Conservation (phyloP, 2,329 filamentous ascomycete genomes). For the Trichoderma hamatum region DNA sequence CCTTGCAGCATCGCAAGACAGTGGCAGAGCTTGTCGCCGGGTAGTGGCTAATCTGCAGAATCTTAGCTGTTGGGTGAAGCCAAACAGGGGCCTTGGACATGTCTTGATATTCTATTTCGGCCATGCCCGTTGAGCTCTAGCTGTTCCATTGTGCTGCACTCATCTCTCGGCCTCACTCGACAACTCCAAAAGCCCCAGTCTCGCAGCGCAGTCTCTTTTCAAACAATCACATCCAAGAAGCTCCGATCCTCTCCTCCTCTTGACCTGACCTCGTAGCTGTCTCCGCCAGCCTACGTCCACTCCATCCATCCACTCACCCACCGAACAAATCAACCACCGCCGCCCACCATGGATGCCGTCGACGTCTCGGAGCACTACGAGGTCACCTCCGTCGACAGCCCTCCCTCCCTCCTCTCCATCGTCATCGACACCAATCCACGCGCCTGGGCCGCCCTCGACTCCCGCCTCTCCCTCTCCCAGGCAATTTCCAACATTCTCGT, state of each 20-base stretch:
- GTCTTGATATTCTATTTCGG: neutral
- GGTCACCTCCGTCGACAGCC: conserved; percentile 56
- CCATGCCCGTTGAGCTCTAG: neutral
- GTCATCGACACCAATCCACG: conserved; percentile 96
- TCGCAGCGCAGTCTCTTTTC: neutral
- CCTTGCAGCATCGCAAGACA: neutral
- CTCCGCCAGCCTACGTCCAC: conserved; percentile 30
- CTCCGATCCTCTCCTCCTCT: neutral
- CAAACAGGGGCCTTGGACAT: neutral
- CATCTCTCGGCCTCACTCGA: neutral
- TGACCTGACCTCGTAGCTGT: conserved; percentile 42
- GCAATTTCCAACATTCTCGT: conserved; percentile 88
- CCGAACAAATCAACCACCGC: neutral
- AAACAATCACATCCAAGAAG: neutral
- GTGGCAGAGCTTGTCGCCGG: conserved; percentile 5
- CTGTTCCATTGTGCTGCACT: neutral
- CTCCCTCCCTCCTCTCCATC: conserved; percentile 84
- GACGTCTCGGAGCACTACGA: conserved; percentile 65
- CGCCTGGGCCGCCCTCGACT: conserved; percentile 80
- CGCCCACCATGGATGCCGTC: conserved; percentile 54
- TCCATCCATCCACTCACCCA: conserved; percentile 8
- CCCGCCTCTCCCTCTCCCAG: conserved; percentile 76
- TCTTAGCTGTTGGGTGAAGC: neutral
- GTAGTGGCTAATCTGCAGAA: neutral
- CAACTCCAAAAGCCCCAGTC: neutral